These are phyloP conservation scores for Psilocybe cubensis DNA, from an alignment of 768 basidiomycete species.

Conservation along the genomic window DNA sequence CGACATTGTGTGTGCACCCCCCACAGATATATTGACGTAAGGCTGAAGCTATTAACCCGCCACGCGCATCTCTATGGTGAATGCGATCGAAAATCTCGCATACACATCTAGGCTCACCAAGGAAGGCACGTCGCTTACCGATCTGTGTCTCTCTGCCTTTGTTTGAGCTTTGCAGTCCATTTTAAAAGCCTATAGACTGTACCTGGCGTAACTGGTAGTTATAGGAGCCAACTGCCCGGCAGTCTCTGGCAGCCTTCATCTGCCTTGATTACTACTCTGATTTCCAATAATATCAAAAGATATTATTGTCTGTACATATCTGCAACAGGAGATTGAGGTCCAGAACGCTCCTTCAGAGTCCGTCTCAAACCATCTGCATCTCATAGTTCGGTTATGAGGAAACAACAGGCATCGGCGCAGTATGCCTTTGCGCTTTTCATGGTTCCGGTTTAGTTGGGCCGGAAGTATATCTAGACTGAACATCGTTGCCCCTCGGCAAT, in stretches of 20 bases:
- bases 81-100: slow-evolving; percentile 18
- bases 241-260: too few species aligned
- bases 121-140: background rate
- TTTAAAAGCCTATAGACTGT: background rate
- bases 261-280: background rate
- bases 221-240: too few species aligned
- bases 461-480: slow-evolving; percentile 6
- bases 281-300: background rate
- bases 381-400: background rate
- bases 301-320: background rate
- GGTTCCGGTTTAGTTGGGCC: background rate
- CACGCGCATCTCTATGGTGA: slow-evolving; percentile 13
- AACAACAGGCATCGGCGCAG: background rate
- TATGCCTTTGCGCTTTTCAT: background rate
- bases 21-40: slow-evolving; percentile 13
- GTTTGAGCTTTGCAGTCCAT: background rate
- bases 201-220: background rate
- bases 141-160: background rate
- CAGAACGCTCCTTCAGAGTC: background rate
- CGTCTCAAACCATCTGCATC: background rate
- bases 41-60: slow-evolving; percentile 2
- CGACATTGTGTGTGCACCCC: slow-evolving; percentile 6
- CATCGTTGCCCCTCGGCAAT: slow-evolving; percentile 16
- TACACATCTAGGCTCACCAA: background rate
- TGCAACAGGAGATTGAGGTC: background rate